A percentile compares a stretch with the other conserved stretches of the same genome.
Evolutionary conservation across 768 basidiomycete species (phyloP).

Genomic region (Infundibulicybe gibba): DNA sequence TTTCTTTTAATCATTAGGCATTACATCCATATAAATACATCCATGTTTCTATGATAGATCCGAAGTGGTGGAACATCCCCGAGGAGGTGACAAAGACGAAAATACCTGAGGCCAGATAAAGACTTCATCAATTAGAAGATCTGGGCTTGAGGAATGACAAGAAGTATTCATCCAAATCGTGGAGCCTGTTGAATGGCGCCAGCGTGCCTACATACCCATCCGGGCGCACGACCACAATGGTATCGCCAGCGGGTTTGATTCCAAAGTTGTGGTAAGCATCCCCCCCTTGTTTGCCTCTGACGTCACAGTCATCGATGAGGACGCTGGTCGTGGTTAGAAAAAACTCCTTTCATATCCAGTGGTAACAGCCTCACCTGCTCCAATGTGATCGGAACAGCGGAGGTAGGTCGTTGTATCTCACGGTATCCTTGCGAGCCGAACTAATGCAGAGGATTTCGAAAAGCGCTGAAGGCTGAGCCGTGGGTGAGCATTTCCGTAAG

Average conservation of each 20-base stretch:
- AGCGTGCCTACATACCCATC: constrained; percentile 66
- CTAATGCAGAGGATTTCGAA: constrained; percentile 43
- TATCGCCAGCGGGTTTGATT: constrained; percentile 36
- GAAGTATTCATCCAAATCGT: constrained; percentile 45
- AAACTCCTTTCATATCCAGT: too few relatives aligned
- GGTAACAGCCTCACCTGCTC: constrained; percentile 44
- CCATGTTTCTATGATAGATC: too few relatives aligned
- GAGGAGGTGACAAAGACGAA: too few relatives aligned
- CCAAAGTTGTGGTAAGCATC: constrained; percentile 57
- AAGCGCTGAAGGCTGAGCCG: constrained; percentile 23
- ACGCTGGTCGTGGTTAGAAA: constrained; percentile 34
- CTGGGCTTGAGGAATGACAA: constrained; percentile 31
- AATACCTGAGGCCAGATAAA: too few relatives aligned
- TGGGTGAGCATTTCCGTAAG: constrained; percentile 24
- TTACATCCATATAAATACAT: too few relatives aligned
- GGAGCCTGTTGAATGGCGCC: constrained; percentile 40
- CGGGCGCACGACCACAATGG: constrained; percentile 54
- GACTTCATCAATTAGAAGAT: neutral
- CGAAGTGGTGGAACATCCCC: too few relatives aligned
- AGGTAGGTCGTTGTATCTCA: constrained; percentile 45
- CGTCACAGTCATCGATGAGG: constrained; percentile 53
- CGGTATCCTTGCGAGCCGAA: constrained; percentile 29
- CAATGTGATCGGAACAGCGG: constrained; percentile 47
- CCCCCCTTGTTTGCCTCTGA: constrained; percentile 41
- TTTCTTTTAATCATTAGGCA: too few relatives aligned